Percentiles rank a stretch among this genome's conserved stretches.
Evolutionary conservation across 805 yeast species (phyloP).

Genomic region (Candida ovalis): DNA sequence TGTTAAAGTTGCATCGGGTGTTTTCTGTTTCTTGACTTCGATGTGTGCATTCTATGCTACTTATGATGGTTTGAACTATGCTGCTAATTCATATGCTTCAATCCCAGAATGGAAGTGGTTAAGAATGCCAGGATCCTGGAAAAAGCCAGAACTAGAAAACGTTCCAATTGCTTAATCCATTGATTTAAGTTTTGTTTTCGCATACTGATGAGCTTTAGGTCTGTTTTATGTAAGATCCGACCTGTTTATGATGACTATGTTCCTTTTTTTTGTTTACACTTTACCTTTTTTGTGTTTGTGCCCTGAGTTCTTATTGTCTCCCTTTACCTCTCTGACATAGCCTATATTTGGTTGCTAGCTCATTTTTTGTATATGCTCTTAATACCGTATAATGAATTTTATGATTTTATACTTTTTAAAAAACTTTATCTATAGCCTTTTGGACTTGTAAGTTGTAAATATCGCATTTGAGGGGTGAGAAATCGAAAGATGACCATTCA

Average conservation of each 20-base stretch:
- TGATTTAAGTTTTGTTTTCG: not conserved
- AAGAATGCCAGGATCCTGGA: constrained; percentile 31
- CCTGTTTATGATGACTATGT: not conserved
- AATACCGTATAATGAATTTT: not conserved
- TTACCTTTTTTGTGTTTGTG: not conserved
- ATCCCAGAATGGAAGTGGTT: constrained; percentile 27
- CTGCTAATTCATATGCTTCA: constrained; percentile 24
- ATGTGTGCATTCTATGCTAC: constrained; percentile 41
- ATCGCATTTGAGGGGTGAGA: no score
- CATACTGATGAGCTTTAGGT: not conserved
- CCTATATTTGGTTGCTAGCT: not conserved
- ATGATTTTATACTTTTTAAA: no score
- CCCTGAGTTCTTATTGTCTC: not conserved
- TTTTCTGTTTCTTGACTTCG: constrained; percentile 38
- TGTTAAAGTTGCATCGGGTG: constrained; percentile 39
- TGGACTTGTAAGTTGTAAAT: no score
- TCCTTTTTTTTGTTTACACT: not conserved
- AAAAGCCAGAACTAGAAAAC: constrained; percentile 17
- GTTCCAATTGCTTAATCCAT: constrained; percentile 14
- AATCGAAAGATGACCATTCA: no score
- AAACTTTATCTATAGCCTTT: no score
- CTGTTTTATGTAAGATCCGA: not conserved
- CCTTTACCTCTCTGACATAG: no score
- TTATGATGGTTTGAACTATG: constrained; percentile 36
- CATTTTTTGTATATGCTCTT: not conserved